Conservation (phyloP, 2,329 filamentous ascomycete genomes). For the Xylariaceae sp. region DNA sequence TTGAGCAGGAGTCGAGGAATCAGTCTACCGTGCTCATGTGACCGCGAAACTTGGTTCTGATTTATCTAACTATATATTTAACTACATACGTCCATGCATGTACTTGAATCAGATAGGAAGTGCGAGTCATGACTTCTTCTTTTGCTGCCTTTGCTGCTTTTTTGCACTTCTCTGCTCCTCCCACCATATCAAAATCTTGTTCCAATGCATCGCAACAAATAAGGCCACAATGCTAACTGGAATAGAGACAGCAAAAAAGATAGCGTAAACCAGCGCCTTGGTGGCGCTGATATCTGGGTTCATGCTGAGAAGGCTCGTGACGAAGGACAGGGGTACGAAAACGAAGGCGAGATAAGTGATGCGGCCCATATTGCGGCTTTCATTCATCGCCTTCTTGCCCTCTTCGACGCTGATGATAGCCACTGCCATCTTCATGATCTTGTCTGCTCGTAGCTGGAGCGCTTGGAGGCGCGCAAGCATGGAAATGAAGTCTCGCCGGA, state of each 20-base stretch:
- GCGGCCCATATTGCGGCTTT: slow-evolving; percentile 7
- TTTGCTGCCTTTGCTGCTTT: too few species aligned
- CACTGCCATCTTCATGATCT: slow-evolving; percentile 6
- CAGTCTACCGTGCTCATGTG: too few species aligned
- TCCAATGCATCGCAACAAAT: not conserved
- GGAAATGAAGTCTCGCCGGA: too few species aligned
- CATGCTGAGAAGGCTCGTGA: slow-evolving; percentile 5
- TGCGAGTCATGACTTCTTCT: too few species aligned
- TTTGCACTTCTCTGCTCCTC: too few species aligned
- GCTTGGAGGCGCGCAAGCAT: too few species aligned
- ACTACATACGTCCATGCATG: too few species aligned
- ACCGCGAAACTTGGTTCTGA: too few species aligned
- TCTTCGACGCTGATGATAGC: slow-evolving; percentile 5
- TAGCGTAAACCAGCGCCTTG: not conserved
- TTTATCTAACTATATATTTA: too few species aligned
- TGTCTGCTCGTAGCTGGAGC: too few species aligned
- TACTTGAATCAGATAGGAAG: too few species aligned
- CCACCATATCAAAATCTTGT: not conserved
- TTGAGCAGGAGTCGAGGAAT: too few species aligned
- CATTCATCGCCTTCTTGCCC: slow-evolving; percentile 5
- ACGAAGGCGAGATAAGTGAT: slow-evolving; percentile 8
- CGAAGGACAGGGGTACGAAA: slow-evolving; percentile 8
- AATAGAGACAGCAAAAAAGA: not conserved
- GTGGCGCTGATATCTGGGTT: not conserved
- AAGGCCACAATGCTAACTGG: not conserved